These are phyloP conservation scores for Neurospora sp. DNA, from an alignment of 2,329 filamentous ascomycete genomes.

Conservation along the genomic window DNA sequence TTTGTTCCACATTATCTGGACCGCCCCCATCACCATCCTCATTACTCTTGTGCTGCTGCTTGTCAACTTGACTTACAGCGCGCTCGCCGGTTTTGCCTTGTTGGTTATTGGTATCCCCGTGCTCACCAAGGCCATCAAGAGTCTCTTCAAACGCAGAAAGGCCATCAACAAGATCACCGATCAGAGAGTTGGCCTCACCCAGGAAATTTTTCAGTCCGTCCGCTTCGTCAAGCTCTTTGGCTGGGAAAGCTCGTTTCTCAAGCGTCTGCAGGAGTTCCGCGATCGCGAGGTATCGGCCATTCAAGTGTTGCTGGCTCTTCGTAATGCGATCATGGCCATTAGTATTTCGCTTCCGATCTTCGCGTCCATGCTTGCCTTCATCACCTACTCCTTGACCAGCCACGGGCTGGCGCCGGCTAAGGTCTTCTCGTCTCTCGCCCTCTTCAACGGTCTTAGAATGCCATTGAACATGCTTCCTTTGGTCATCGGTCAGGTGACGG, in stretches of 20 bases:
- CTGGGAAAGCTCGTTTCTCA: constrained; percentile 83
- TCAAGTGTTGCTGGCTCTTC: constrained; percentile 70
- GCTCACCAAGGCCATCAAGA: constrained; percentile 67
- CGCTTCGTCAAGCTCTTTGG: constrained; percentile 96
- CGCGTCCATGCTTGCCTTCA: constrained; percentile 90
- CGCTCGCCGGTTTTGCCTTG: constrained; percentile 77
- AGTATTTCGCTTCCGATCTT: constrained; percentile 86
- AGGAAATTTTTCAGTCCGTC: constrained; percentile 85
- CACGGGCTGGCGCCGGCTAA: constrained; percentile 63
- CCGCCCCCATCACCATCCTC: constrained; percentile 66
- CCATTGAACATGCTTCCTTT: constrained; percentile 83
- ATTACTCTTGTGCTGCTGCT: constrained; percentile 72
- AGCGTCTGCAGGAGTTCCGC: constrained; percentile 65
- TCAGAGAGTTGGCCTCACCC: constrained; percentile 79
- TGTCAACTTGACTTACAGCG: constrained; percentile 83
- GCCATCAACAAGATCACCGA: constrained; percentile 91
- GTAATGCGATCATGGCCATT: constrained; percentile 76
- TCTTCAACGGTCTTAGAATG: constrained; percentile 87
- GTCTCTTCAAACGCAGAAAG: constrained; percentile 64
- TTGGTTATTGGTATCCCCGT: constrained; percentile 70
- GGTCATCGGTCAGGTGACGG: constrained; percentile 80
- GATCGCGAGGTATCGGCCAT: constrained; percentile 72
- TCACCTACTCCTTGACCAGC: constrained; percentile 62
- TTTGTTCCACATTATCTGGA: constrained; percentile 89
- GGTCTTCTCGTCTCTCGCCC: constrained; percentile 84